phyloP scores from a whole-genome alignment of 495 filamentous ascomycete species.

The Aspergillus sparsus region DNA sequence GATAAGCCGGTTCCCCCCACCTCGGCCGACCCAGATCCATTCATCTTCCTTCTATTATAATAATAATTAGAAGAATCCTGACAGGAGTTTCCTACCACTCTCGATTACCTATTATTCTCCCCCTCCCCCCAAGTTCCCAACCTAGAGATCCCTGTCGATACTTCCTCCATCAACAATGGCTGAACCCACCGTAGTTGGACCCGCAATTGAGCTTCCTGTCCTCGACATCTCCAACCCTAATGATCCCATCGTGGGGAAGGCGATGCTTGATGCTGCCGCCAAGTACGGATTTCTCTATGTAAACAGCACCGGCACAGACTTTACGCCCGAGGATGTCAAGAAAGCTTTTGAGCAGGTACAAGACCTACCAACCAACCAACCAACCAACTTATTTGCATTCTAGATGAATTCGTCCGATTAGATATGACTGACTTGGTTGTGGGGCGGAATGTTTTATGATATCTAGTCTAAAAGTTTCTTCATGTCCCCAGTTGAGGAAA shows the following conservation, averaged over 20 bases:
- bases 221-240: constrained; percentile 69
- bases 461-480: constrained; percentile 78
- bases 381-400: background rate
- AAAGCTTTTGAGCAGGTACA: constrained; percentile 72
- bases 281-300: constrained; percentile 90
- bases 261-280: constrained; percentile 76
- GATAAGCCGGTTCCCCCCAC: background rate
- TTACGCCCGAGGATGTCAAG: constrained; percentile 67
- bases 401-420: background rate
- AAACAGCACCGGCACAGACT: constrained; percentile 65
- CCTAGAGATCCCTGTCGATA: too few relatives aligned
- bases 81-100: too few relatives aligned
- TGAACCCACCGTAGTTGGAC: constrained; percentile 24
- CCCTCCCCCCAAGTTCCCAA: too few relatives aligned
- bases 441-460: background rate
- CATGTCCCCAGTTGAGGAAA: constrained; percentile 66
- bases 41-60: too few relatives aligned
- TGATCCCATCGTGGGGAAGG: constrained; percentile 59
- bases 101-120: too few relatives aligned
- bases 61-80: too few relatives aligned
- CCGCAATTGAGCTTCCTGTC: constrained; percentile 67
- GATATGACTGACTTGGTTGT: background rate
- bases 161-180: constrained; percentile 37
- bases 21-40: constrained; percentile 1
- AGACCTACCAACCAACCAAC: background rate